Percentiles rank a stretch among this genome's conserved stretches.
Evolutionary conservation across 2,329 filamentous ascomycete species (phyloP).

Genomic region (Sclerotinia trifoliorum): DNA sequence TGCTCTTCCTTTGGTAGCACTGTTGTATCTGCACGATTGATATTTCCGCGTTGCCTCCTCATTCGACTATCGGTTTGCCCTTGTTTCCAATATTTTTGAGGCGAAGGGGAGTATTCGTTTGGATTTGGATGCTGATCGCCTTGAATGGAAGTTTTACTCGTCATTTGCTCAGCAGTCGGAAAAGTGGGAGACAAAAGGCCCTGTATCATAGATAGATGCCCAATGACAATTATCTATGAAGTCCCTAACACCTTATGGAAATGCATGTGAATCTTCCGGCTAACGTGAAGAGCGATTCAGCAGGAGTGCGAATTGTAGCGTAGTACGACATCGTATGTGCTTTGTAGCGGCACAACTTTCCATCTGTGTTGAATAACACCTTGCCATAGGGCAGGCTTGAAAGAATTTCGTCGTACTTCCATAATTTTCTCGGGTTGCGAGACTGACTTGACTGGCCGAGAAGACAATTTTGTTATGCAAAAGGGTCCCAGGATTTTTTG

Average conservation of each 20-base stretch:
- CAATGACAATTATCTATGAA: not conserved
- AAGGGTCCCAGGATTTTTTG: not conserved
- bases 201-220: constrained; percentile 15
- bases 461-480: not conserved
- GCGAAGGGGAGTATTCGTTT: not conserved
- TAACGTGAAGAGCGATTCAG: not conserved
- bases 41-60: not conserved
- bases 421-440: too few species aligned
- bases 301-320: too few species aligned
- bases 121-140: not conserved
- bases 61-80: not conserved
- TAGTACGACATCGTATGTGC: not conserved
- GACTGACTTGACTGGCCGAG: not conserved
- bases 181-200: not conserved
- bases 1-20: not conserved
- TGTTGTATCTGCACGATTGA: not conserved
- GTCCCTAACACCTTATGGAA: not conserved
- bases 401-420: not conserved
- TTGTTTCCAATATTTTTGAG: not conserved
- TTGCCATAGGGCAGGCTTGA: not conserved
- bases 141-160: not conserved
- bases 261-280: not conserved
- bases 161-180: not conserved
- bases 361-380: not conserved
- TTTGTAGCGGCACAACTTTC: not conserved